These are phyloP conservation scores for Casuarina cunninghamiana DNA, from an alignment of 306 rosid species.

Conservation along the genomic window DNA sequence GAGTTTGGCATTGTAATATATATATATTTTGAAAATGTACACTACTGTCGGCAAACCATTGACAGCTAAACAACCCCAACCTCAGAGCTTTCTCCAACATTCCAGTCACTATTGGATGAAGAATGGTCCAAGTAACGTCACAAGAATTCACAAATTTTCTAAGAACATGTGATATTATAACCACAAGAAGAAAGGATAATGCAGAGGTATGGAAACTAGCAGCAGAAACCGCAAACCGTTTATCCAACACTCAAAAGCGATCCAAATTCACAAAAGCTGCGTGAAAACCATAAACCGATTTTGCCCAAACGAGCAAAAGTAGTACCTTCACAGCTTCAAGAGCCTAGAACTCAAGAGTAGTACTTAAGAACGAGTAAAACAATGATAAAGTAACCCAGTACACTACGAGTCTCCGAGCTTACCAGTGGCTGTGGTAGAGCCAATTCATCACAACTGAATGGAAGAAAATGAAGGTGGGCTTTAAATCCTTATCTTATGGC, in stretches of 20 bases:
- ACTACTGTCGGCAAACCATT: neutral
- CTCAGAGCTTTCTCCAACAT: neutral
- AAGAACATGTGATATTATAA: neutral
- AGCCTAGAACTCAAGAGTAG: slow-evolving; percentile 18
- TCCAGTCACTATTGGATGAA: slow-evolving; percentile 2
- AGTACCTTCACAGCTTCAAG: slow-evolving; percentile 45
- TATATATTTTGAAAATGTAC: neutral
- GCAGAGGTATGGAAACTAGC: neutral
- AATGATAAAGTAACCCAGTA: slow-evolving; percentile 12
- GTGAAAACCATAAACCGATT: slow-evolving; percentile 30
- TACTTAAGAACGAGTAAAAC: slow-evolving; percentile 5
- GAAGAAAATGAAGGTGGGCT: slow-evolving; percentile 82
- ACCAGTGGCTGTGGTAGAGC: slow-evolving; percentile 42
- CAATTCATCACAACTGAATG: slow-evolving; percentile 29
- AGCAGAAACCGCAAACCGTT: neutral
- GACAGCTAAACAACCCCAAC: slow-evolving; percentile 1
- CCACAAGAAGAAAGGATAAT: neutral
- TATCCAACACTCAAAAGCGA: slow-evolving; percentile 20
- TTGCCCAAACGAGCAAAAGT: slow-evolving; percentile 23
- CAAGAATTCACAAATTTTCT: neutral
- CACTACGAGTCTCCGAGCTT: slow-evolving; percentile 11
- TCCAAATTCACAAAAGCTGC: slow-evolving; percentile 14
- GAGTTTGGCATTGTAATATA: too few relatives aligned
- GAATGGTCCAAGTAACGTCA: slow-evolving; percentile 1
- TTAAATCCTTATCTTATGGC: slow-evolving; percentile 75